These are phyloP conservation scores for Rubroshorea leprosula DNA, from an alignment of 345 rosid genomes.

Conservation along the genomic window DNA sequence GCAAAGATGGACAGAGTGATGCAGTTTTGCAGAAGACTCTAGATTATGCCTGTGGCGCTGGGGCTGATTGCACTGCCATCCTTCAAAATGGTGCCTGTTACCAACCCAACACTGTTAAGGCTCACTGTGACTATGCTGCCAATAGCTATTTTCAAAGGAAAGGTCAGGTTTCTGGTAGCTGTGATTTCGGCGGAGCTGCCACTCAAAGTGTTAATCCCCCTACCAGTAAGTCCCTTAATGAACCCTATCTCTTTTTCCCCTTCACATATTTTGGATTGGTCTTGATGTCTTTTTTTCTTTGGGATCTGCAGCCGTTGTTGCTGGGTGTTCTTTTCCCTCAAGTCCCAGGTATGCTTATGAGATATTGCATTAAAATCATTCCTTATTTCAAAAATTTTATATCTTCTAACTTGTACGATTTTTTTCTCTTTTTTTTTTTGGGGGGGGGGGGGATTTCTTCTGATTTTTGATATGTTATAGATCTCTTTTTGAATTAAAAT, in stretches of 20 bases:
- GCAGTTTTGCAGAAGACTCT: constrained; percentile 51
- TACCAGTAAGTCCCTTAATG: constrained; percentile 27
- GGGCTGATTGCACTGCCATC: constrained; percentile 58
- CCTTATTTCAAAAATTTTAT: too few species aligned
- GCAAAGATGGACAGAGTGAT: constrained; percentile 63
- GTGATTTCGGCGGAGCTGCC: constrained; percentile 78
- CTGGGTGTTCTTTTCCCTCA: constrained; percentile 52
- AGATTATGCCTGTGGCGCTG: constrained; percentile 93
- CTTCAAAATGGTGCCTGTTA: constrained; percentile 66
- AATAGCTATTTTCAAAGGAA: constrained; percentile 81
- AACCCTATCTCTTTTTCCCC: background rate
- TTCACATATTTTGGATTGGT: background rate
- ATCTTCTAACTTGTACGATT: too few species aligned
- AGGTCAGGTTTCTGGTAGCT: constrained; percentile 46
- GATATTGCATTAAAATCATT: background rate
- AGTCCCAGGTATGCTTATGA: constrained; percentile 47
- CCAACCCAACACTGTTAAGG: constrained; percentile 74
- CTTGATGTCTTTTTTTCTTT: constrained; percentile 7
- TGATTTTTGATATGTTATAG: background rate
- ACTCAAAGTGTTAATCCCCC: constrained; percentile 31
- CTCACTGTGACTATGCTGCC: constrained; percentile 86
- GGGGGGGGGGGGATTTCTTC: background rate
- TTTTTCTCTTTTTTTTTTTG: background rate
- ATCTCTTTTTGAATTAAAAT: background rate
- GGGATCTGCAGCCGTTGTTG: constrained; percentile 32